Base-by-base conservation (phyloP, 106 monocot species). In the Dendrobium catenatum region DNA sequence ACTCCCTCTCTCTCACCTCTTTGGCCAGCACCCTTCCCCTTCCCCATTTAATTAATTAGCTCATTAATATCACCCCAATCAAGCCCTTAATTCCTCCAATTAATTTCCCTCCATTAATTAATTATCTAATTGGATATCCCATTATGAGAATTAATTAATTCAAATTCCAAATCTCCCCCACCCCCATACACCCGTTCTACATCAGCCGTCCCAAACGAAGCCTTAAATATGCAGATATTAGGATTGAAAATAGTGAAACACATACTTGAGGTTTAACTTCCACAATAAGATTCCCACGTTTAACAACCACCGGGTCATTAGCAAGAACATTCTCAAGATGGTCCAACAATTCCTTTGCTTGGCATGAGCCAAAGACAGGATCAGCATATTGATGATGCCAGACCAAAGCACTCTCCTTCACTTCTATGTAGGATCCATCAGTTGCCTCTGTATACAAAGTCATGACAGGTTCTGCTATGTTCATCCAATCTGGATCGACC, bases 251-350 rank as follows among this genome's bases (percentile, higher is more conserved):
- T 13, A 72, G 40, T 27, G 16, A 72, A 37, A 37, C 24, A 2
- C 64, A 26, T 85, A 85, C 85, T 76, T 80, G 85, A 56, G 77
- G 41, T 77, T 85, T 80, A n/a, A 85, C 85, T 70, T 85, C 85
- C 43, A 85, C 85, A 51, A 85, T 85, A 22, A 77, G 77, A 42
- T 81, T 58, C 13, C 85, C 85, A 54, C 76, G 77, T 72, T 85
- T 85, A 49, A 85, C 85, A 44, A 85, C 67, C 0, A 80, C 85
- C 44, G 85, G 85, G 47, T 85, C 85, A 24, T 85, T 78, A 42
- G 76, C 82, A 68, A 82, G 82, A 16, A 82, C 82, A 29, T 48
- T 77, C 77, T 82, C 77, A 9, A 82, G 82, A 27, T 82, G 82
- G 27, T 82, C 77, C 18, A 68, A 43, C 47, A 77, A 16, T 64